Evolutionary conservation across 2,329 filamentous ascomycete genomes (phyloP).

Genomic region (Pseudogymnoascus sp.): DNA sequence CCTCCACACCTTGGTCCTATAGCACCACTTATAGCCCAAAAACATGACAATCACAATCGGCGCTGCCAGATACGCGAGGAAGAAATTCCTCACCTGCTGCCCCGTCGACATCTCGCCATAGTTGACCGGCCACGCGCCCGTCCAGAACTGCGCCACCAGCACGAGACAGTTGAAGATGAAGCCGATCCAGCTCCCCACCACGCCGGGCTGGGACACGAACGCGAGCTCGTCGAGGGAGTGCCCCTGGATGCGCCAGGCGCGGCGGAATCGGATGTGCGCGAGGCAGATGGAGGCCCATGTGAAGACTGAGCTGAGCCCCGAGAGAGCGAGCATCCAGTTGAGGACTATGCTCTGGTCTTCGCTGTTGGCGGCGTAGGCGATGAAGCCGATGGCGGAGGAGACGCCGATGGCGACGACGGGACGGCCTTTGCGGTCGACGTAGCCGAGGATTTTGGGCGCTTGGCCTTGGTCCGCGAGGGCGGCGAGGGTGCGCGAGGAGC

Average conservation of each 20-base stretch:
- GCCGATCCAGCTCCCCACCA: conserved; percentile 73
- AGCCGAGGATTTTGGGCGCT: conserved; percentile 68
- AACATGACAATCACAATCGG: conserved; percentile 64
- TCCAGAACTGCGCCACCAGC: conserved; percentile 80
- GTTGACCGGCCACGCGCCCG: conserved; percentile 67
- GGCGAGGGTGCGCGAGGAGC: conserved; percentile 80
- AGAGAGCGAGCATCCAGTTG: conserved; percentile 71
- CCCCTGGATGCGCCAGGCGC: conserved; percentile 62
- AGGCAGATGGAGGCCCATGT: conserved; percentile 81
- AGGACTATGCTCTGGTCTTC: conserved; percentile 55
- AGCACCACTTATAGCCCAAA: conserved; percentile 67
- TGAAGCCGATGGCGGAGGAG: conserved; percentile 60
- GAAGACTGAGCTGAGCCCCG: conserved; percentile 66
- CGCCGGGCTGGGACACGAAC: conserved; percentile 71
- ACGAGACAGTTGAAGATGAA: conserved; percentile 68
- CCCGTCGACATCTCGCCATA: conserved; percentile 38
- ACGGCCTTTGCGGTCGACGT: conserved; percentile 75
- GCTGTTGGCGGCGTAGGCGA: conserved; percentile 69
- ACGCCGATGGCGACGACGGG: conserved; percentile 66
- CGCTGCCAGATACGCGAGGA: conserved; percentile 62
- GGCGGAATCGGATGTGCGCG: conserved; percentile 86
- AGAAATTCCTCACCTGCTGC: conserved; percentile 58
- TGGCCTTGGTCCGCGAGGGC: conserved; percentile 83
- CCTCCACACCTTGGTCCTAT: conserved; percentile 59
- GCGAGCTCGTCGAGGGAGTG: conserved; percentile 69